These are phyloP conservation scores for Musa schizocarpa DNA, from an alignment of 176 grass and related monocot species.

Conservation along the genomic window DNA sequence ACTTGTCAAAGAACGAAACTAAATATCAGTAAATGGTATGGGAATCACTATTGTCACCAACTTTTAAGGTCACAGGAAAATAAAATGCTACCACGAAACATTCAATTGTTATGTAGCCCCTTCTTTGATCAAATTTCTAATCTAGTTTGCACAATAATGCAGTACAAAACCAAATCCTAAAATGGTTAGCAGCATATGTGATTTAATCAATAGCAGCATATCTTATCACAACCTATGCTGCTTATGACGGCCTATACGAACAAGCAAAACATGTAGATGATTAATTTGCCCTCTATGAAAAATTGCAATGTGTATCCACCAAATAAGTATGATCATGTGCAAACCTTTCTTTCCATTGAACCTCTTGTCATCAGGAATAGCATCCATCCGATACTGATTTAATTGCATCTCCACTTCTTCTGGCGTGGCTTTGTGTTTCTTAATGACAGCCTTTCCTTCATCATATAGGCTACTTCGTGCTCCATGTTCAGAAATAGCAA, in stretches of 20 bases:
- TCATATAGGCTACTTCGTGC: slow-evolving; percentile 79
- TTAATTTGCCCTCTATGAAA: too few relatives aligned
- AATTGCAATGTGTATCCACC: neutral
- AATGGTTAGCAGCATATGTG: neutral
- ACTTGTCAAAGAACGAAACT: too few relatives aligned
- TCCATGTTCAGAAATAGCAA: slow-evolving; percentile 93
- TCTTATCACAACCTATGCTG: neutral
- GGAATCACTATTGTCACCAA: too few relatives aligned
- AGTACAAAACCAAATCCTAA: neutral
- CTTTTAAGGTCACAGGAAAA: too few relatives aligned
- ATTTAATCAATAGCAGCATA: too few relatives aligned
- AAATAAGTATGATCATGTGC: slow-evolving; percentile 15
- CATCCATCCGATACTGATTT: slow-evolving; percentile 61
- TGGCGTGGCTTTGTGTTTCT: slow-evolving; percentile 82
- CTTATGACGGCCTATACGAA: neutral
- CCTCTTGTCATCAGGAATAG: slow-evolving; percentile 63
- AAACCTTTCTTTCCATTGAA: slow-evolving; percentile 88
- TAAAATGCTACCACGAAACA: too few relatives aligned
- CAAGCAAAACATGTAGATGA: neutral
- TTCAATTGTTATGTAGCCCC: neutral
- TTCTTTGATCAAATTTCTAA: neutral
- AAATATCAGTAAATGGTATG: too few relatives aligned
- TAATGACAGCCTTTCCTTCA: slow-evolving; percentile 76
- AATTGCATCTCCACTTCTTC: slow-evolving; percentile 85
- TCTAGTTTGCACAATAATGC: neutral